Evolutionary conservation across 768 basidiomycete genomes (phyloP), one percentile per base, ranked within the genome.

Genomic region (Leccinum rimulosum): DNA sequence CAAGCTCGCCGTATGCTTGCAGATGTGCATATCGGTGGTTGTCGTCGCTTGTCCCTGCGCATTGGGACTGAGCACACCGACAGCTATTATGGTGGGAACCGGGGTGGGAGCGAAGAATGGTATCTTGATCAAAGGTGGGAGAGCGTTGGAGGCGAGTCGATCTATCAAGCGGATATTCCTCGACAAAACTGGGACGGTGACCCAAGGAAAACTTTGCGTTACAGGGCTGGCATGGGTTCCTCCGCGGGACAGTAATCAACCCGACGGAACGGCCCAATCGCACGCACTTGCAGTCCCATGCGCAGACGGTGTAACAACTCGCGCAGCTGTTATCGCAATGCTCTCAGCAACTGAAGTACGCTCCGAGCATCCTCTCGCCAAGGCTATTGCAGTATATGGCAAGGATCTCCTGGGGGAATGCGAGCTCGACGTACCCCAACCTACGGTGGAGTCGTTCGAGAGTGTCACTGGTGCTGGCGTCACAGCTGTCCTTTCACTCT

Each of bases 11-110:
- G 89, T 96, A 14, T 98, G 95, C 71, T 79, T 99, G 50, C 94
- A 96, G 77, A 87, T 99, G 68, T 98, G 96, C 73, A 99, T 98
- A 70, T 95, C 92, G 43, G 97, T 98, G 61, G 84, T 99, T 59
- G 97, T 99, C 52, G 95, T 99, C 54, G 96, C 97, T 22, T 99
- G 97, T 73, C 97, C 97, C 0, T 99, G 97, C 71, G 96, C 97
- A 0, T 82, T 99, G 35, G 97, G 96, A 5, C 81, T 98, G 59
- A 93, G 92, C 56, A 98, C 96, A 0, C 97, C 97, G 1, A 98
- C 97, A 0, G 97, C 96, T 2, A 94, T 98, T 75, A 98, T 98
- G 97, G 97, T 98, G 33, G 97, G 97, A 17, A 98, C 96, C 0
- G 97, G 97, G 1, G 86, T 98, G 57, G 97, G 97, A 2, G 97